Evolutionary conservation across 768 basidiomycete species (phyloP), one percentile per base, ranked within the genome.

Genomic region (Lentinula raphanica): DNA sequence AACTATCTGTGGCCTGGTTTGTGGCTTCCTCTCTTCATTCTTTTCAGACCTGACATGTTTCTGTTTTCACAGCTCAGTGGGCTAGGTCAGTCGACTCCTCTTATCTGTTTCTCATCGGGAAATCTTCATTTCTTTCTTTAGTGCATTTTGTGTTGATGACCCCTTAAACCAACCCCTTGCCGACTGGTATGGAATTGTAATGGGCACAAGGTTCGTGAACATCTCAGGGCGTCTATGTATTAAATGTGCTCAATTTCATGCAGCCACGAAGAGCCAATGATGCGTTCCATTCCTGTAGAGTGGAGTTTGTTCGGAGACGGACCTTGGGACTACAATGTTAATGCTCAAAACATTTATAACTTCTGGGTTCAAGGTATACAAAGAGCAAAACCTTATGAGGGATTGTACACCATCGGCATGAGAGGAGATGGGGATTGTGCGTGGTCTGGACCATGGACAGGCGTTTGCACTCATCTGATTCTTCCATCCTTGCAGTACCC

Each of bases 221-320:
- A 23, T 55, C 21, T 28, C 35, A 32, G 13, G 12, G 12, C 12
- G n/a, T 25, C 25, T 7, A n/a, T 4, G 35, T 21, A n/a, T 42
- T 46, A n/a, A n/a, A n/a, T n/a, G 15, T 23, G 38, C 31, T 32
- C 27, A 32, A 21, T 32, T 55, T 46, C 23, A 7, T 32, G 13
- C 35, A 81, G 82, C 68, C 85, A 88, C 65, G 82, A 89, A 67
- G 87, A 90, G 64, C 87, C 88, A 8, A 87, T 88, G 84, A 82
- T 84, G 76, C 81, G 87, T 21, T 84, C 85, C 32, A 84, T 82
- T 2, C 86, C 87, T 3, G 77, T 79, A 59, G 86, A 89, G 65
- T 90, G 85, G 76, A 74, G 69, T 59, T 66, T 81, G 11, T 80
- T 82, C 58, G 84, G 80, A 2, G 65, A 65, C 7, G 87, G 87